phyloP scores from a whole-genome alignment of 495 filamentous ascomycete genomes.

The Penicillium coprophilum region DNA sequence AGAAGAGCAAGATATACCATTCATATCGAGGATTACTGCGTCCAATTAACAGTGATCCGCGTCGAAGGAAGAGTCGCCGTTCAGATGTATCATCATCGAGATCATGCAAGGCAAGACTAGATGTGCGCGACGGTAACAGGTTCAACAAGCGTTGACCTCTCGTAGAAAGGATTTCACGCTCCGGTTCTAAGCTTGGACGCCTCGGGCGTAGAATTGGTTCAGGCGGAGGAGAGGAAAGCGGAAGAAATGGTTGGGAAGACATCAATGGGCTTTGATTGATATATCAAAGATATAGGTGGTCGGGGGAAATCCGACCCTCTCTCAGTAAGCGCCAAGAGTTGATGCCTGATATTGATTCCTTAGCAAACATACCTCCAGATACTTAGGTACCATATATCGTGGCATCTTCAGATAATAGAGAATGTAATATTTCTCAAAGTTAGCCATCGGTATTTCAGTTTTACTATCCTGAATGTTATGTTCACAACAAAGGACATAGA shows the following conservation, averaged over 20 bases:
- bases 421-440: no score
- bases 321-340: no score
- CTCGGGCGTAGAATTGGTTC: slow-evolving; percentile 26
- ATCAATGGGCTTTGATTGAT: no score
- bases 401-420: no score
- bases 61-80: slow-evolving; percentile 17
- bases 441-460: no score
- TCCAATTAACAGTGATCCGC: slow-evolving; percentile 36
- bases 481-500: no score
- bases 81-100: slow-evolving; percentile 18
- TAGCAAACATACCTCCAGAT: no score
- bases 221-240: slow-evolving; percentile 22
- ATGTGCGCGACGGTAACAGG: slow-evolving; percentile 31
- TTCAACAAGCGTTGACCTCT: slow-evolving; percentile 37
- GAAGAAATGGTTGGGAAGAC: slow-evolving; percentile 22
- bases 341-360: no score
- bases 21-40: slow-evolving; percentile 37
- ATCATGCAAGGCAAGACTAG: slow-evolving; percentile 24
- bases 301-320: no score
- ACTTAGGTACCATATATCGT: no score
- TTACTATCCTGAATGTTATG: no score
- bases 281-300: no score
- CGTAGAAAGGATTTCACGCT: slow-evolving; percentile 39
- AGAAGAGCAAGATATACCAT: slow-evolving; percentile 25
- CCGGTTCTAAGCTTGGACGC: slow-evolving; percentile 34